Conservation (phyloP, 139 green algal genomes). For the Coelastrella sp. region DNA sequence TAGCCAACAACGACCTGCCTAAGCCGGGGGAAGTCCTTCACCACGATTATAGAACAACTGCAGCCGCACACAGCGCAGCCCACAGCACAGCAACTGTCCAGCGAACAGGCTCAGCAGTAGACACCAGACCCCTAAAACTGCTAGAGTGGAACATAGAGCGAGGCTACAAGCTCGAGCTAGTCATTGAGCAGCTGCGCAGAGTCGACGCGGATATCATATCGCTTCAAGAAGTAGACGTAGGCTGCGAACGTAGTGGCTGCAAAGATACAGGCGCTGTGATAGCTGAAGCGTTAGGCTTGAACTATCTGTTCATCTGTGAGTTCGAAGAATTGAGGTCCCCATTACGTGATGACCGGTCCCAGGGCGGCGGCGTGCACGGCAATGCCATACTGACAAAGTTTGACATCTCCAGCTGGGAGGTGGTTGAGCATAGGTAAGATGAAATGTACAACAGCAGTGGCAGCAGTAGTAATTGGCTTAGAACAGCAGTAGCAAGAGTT, state of each 20-base stretch:
- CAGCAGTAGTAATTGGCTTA: too few species aligned
- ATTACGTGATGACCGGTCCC: slow-evolving; percentile 54
- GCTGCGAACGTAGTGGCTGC: slow-evolving; percentile 77
- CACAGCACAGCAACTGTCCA: background rate
- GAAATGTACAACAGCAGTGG: too few species aligned
- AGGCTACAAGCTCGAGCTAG: slow-evolving; percentile 83
- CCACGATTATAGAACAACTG: background rate
- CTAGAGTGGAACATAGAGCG: slow-evolving; percentile 91
- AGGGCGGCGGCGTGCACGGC: slow-evolving; percentile 91
- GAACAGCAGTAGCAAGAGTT: too few species aligned
- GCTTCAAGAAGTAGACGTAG: slow-evolving; percentile 88
- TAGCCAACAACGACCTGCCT: background rate
- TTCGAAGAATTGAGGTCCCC: slow-evolving; percentile 87
- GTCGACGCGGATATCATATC: slow-evolving; percentile 80
- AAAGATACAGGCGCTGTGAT: slow-evolving; percentile 74
- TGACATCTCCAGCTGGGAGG: slow-evolving; percentile 2
- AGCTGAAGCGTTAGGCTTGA: slow-evolving; percentile 74
- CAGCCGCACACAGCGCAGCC: too few species aligned
- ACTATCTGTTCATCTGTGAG: slow-evolving; percentile 85
- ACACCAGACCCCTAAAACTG: slow-evolving; percentile 39
- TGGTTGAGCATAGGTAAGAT: slow-evolving; percentile 74
- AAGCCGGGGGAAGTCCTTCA: slow-evolving; percentile 12
- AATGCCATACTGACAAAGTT: slow-evolving; percentile 86
- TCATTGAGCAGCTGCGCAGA: slow-evolving; percentile 78
- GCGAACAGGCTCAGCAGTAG: background rate